Percentiles rank a stretch among this genome's conserved stretches.
phyloP scores from a whole-genome alignment of 106 monocot species.

The Dendrobium catenatum region DNA sequence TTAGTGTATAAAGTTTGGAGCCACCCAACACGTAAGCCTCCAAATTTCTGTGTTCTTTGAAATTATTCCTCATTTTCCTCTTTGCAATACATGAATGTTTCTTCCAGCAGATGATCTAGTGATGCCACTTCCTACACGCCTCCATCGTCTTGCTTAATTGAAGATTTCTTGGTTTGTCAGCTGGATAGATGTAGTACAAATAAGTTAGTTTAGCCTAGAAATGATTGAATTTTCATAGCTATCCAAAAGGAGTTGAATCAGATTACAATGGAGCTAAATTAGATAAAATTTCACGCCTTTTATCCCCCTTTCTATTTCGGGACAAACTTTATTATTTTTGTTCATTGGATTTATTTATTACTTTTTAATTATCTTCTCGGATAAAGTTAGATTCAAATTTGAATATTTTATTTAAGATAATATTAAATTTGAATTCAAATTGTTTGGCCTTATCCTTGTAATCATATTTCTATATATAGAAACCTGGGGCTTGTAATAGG shows the following conservation, averaged over 20 bases:
- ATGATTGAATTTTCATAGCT: neutral
- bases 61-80: too few relatives aligned
- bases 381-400: neutral
- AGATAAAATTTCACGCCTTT: neutral
- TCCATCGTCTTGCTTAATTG: too few relatives aligned
- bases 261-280: neutral
- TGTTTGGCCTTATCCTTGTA: neutral
- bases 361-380: neutral
- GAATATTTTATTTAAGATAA: neutral
- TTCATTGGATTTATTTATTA: neutral
- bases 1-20: too few relatives aligned
- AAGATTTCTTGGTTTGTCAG: too few relatives aligned
- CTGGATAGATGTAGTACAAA: neutral
- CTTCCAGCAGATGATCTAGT: too few relatives aligned
- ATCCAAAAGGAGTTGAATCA: neutral
- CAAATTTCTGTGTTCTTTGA: too few relatives aligned
- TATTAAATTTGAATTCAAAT: neutral
- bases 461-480: neutral
- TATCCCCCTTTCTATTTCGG: neutral
- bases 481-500: neutral
- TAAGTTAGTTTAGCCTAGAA: neutral
- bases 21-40: too few relatives aligned
- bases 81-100: too few relatives aligned
- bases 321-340: too few relatives aligned
- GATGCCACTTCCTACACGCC: too few relatives aligned